These are phyloP conservation scores for Malus sylvestris DNA, from an alignment of 306 rosid species.

Conservation along the genomic window DNA sequence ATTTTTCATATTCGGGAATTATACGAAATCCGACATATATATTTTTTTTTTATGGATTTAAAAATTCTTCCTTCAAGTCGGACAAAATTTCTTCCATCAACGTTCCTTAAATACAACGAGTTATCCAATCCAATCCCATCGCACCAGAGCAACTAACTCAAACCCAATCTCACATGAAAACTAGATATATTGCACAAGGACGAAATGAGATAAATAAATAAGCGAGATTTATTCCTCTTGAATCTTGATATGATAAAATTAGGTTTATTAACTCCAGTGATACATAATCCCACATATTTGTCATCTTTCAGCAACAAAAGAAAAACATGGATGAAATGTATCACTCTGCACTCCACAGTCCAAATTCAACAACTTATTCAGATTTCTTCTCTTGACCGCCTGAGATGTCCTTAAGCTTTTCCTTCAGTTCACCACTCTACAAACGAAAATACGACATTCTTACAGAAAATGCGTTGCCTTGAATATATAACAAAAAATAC, in stretches of 20 bases:
- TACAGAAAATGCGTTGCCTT: constrained; percentile 8
- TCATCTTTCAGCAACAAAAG: not conserved
- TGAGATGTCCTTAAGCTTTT: constrained; percentile 37
- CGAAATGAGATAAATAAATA: not conserved
- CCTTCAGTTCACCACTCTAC: constrained; percentile 67
- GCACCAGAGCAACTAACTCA: not conserved
- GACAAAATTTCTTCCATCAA: too few relatives aligned
- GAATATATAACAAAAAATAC: not conserved
- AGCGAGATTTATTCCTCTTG: not conserved
- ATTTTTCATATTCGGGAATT: too few relatives aligned
- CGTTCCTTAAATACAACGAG: too few relatives aligned
- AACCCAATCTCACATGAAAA: not conserved
- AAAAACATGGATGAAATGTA: not conserved
- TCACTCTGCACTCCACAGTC: not conserved
- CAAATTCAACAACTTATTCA: constrained; percentile 11
- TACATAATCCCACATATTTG: not conserved
- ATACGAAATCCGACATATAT: too few relatives aligned
- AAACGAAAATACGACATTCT: constrained; percentile 9
- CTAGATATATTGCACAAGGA: not conserved
- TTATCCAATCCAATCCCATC: too few relatives aligned
- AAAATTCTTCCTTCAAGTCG: too few relatives aligned
- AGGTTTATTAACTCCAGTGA: not conserved
- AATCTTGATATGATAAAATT: not conserved
- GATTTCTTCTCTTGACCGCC: constrained; percentile 24
- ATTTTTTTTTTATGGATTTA: too few relatives aligned